phyloP scores from a whole-genome alignment of 331 rosid genomes.

The Erythrophleum ivorense region DNA sequence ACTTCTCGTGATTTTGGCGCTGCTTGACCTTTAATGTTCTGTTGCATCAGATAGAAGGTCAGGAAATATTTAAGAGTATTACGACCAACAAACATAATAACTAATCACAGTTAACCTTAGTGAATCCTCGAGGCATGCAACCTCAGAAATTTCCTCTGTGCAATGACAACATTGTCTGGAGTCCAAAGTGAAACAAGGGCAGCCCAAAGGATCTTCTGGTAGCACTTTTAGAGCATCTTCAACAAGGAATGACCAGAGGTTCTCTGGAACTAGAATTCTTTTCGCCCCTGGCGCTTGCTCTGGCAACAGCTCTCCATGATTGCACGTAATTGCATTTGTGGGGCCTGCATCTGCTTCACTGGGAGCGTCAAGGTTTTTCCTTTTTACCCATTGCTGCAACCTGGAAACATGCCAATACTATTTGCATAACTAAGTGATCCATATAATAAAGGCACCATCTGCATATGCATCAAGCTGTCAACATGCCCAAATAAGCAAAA shows the following conservation, averaged over 20 bases:
- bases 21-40: slow-evolving; percentile 65
- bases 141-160: slow-evolving; percentile 69
- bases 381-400: slow-evolving; percentile 76
- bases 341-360: slow-evolving; percentile 74
- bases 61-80: slow-evolving; percentile 22
- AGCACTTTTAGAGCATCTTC: slow-evolving; percentile 59
- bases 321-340: slow-evolving; percentile 60
- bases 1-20: slow-evolving; percentile 71
- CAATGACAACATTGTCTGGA: slow-evolving; percentile 61
- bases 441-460: background rate
- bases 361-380: slow-evolving; percentile 75
- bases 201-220: slow-evolving; percentile 55
- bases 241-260: slow-evolving; percentile 62
- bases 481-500: background rate
- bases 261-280: slow-evolving; percentile 67
- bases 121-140: slow-evolving; percentile 70
- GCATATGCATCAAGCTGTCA: background rate
- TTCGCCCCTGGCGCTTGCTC: slow-evolving; percentile 73
- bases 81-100: slow-evolving; percentile 14
- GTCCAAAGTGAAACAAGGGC: slow-evolving; percentile 55
- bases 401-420: slow-evolving; percentile 33
- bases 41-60: slow-evolving; percentile 38
- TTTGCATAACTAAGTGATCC: background rate
- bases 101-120: slow-evolving; percentile 46
- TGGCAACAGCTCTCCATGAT: slow-evolving; percentile 70